Percentiles rank a stretch among this genome's conserved stretches.
Conservation (phyloP, 306 rosid species). For the Oemleria cerasiformis region DNA sequence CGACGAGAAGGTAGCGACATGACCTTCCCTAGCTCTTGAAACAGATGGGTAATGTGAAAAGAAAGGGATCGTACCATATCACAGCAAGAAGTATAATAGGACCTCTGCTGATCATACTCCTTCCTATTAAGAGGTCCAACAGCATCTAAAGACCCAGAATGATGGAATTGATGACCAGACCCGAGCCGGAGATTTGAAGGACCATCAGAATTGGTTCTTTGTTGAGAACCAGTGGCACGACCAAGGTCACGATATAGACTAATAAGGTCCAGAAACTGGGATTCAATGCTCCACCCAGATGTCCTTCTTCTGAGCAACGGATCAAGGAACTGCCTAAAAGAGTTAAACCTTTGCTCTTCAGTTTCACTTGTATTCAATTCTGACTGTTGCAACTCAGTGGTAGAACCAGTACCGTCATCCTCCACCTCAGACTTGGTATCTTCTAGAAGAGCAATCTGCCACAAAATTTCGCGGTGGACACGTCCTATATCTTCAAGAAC, state of each 20-base stretch:
- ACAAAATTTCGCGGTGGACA: constrained; percentile 79
- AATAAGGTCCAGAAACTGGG: constrained; percentile 87
- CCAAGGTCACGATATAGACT: constrained; percentile 90
- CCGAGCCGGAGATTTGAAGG: constrained; percentile 51
- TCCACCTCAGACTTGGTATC: constrained; percentile 66
- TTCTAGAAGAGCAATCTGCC: constrained; percentile 92
- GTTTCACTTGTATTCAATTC: constrained; percentile 63
- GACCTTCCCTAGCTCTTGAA: constrained; percentile 91
- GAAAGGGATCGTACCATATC: constrained; percentile 91
- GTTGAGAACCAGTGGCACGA: constrained; percentile 64
- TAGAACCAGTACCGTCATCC: constrained; percentile 59
- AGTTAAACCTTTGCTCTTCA: constrained; percentile 83
- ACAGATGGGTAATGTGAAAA: constrained; percentile 84
- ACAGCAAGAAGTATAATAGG: constrained; percentile 68
- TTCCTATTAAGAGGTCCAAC: constrained; percentile 49
- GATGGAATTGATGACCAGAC: constrained; percentile 41
- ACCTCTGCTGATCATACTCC: constrained; percentile 67
- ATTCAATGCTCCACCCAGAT: constrained; percentile 92
- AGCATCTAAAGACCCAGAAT: constrained; percentile 58
- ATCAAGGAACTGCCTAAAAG: constrained; percentile 91
- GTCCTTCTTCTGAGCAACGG: constrained; percentile 79
- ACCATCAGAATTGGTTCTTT: constrained; percentile 51
- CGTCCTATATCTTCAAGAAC: constrained; percentile 81
- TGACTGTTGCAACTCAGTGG: constrained; percentile 59
- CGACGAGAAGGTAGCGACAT: constrained; percentile 94